These are phyloP conservation scores for Melampsora americana DNA, from an alignment of 1,284 basidiomycete species.

Conservation along the genomic window DNA sequence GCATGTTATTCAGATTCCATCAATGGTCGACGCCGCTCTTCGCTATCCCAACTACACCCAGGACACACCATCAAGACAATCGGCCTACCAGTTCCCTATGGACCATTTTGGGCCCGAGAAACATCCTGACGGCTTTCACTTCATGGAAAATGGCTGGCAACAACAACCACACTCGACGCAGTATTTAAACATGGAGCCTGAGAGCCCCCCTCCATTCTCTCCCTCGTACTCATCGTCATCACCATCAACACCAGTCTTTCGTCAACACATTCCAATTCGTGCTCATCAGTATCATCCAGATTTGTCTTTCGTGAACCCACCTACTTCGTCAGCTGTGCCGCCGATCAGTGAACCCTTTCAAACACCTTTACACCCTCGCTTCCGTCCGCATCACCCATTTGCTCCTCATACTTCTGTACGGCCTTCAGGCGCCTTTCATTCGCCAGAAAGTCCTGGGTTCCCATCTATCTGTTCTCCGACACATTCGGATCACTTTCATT, in stretches of 20 bases:
- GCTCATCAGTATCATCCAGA: conserved; percentile 6
- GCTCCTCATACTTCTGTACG: background rate
- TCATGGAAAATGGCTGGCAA: background rate
- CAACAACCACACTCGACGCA: background rate
- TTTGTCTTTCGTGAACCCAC: conserved; percentile 36
- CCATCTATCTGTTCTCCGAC: background rate
- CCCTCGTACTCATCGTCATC: conserved; percentile 17
- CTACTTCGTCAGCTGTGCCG: conserved; percentile 40
- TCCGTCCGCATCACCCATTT: conserved; percentile 19
- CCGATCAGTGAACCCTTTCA: conserved; percentile 25
- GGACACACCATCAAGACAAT: background rate
- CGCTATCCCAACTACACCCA: background rate
- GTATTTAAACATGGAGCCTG: conserved; percentile 5
- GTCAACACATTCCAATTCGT: background rate
- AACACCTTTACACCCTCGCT: conserved; percentile 4
- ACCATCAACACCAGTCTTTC: conserved; percentile 6
- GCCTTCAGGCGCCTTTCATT: background rate
- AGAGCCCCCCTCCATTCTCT: conserved; percentile 9
- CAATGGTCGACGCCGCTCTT: background rate
- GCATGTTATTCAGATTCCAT: background rate
- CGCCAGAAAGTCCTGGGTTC: background rate
- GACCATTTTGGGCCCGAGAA: background rate
- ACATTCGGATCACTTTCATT: background rate
- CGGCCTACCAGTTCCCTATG: background rate
- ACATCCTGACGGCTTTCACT: background rate